These are phyloP conservation scores for Globisporangium canariense DNA, from an alignment of 352 stramenopile genomes.

Conservation along the genomic window DNA sequence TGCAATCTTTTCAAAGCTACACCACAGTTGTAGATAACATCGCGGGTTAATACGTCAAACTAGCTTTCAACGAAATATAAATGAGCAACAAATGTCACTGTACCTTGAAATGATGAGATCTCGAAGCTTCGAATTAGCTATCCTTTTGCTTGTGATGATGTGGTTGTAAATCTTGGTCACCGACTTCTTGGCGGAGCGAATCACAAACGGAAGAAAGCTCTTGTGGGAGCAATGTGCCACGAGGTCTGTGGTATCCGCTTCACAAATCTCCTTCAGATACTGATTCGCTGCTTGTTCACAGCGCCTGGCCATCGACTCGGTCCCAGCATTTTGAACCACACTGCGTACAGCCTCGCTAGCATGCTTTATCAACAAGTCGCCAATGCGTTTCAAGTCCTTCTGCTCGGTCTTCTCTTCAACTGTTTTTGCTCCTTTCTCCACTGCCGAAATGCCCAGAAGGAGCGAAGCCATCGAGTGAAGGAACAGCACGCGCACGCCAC, in stretches of 20 bases:
- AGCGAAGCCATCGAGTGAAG: slow-evolving; percentile 8
- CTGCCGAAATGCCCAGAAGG: slow-evolving; percentile 5
- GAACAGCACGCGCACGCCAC: slow-evolving; percentile 1
- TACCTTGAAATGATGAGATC: slow-evolving; percentile 40
- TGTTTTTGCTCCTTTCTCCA: not conserved
- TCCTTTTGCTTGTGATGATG: slow-evolving; percentile 22
- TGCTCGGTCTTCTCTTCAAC: not conserved
- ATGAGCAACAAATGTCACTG: not conserved
- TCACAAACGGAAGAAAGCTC: slow-evolving; percentile 32
- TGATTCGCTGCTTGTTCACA: slow-evolving; percentile 26
- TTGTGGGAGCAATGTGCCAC: slow-evolving; percentile 8
- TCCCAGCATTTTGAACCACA: slow-evolving; percentile 5
- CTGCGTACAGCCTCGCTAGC: slow-evolving; percentile 3
- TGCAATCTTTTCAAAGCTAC: slow-evolving; percentile 21
- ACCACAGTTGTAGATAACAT: slow-evolving; percentile 17
- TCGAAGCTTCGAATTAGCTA: slow-evolving; percentile 24
- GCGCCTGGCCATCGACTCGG: slow-evolving; percentile 15
- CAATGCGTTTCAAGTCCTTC: not conserved
- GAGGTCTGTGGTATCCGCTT: not conserved
- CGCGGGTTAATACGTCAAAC: not conserved
- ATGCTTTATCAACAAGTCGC: not conserved
- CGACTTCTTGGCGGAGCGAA: slow-evolving; percentile 41
- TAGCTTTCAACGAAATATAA: not conserved
- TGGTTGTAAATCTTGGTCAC: slow-evolving; percentile 43
- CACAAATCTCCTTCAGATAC: slow-evolving; percentile 34